Percentiles rank a stretch among this genome's conserved stretches.
Conservation (phyloP, 1,139 yeast genomes). For the Lodderomyces metapsilosis region DNA sequence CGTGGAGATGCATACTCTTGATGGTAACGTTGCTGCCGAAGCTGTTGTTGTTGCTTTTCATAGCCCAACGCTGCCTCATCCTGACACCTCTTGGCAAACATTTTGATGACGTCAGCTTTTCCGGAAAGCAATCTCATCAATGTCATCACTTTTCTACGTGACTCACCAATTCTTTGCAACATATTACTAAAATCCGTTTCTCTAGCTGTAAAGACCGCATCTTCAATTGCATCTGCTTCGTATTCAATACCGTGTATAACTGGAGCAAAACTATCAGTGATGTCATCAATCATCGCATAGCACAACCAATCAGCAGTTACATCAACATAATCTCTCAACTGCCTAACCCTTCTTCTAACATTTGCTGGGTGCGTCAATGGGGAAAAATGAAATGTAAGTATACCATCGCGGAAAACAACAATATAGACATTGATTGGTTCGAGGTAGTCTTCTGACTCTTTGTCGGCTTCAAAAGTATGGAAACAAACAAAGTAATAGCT, state of each 20-base stretch:
- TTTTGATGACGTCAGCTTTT: constrained; percentile 94
- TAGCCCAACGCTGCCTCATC: constrained; percentile 39
- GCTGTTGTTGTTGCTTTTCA: constrained; percentile 22
- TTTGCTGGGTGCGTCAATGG: constrained; percentile 80
- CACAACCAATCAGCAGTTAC: constrained; percentile 91
- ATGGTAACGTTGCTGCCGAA: constrained; percentile 4
- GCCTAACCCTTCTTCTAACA: constrained; percentile 87
- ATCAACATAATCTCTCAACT: constrained; percentile 78
- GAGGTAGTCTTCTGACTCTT: constrained; percentile 72
- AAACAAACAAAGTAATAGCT: constrained; percentile 76
- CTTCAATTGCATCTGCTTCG: constrained; percentile 90
- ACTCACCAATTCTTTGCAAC: constrained; percentile 79
- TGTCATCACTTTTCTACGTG: constrained; percentile 82
- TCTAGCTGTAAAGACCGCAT: constrained; percentile 46
- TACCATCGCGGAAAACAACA: constrained; percentile 83
- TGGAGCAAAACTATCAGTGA: constrained; percentile 90
- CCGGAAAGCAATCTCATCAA: constrained; percentile 87
- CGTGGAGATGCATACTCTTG: constrained; percentile 1
- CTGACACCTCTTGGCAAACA: constrained; percentile 95
- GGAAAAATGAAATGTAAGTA: constrained; percentile 77
- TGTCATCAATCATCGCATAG: constrained; percentile 88
- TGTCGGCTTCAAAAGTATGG: constrained; percentile 74
- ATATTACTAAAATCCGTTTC: constrained; percentile 60
- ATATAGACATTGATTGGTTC: constrained; percentile 86
- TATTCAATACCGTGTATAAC: constrained; percentile 79